phyloP scores from a whole-genome alignment of 1,284 basidiomycete genomes.

The Puccinia polysora region DNA sequence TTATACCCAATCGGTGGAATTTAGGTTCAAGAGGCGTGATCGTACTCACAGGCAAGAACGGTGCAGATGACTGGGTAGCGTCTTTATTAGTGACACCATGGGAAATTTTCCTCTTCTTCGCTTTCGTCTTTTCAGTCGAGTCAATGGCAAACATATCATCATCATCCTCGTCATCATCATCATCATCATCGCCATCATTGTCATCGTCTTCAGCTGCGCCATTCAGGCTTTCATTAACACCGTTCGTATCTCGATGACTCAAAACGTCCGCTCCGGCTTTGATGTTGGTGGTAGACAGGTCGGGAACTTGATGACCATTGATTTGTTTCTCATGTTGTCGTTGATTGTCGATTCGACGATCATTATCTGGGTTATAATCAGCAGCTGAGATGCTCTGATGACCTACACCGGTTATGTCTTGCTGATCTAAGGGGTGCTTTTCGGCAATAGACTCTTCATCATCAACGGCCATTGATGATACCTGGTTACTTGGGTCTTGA shows the following conservation, averaged over 20 bases:
- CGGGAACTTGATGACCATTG: conserved; percentile 36
- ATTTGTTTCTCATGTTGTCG: conserved; percentile 56
- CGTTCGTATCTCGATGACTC: conserved; percentile 57
- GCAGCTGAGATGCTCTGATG: conserved; percentile 66
- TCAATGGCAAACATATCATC: conserved; percentile 83
- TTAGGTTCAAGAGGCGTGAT: not conserved
- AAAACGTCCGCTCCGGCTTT: conserved; percentile 53
- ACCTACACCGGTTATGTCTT: conserved; percentile 27
- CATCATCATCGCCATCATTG: conserved; percentile 60
- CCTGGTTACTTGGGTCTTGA: conserved; percentile 28
- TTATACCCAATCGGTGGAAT: not conserved
- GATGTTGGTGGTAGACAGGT: conserved; percentile 55
- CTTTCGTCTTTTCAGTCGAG: conserved; percentile 55
- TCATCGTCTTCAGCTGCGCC: conserved; percentile 60
- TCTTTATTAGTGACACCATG: conserved; percentile 38
- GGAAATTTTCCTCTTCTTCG: conserved; percentile 61
- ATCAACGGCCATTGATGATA: not conserved
- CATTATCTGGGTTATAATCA: conserved; percentile 83
- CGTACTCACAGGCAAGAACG: conserved; percentile 45
- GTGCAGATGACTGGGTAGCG: conserved; percentile 1
- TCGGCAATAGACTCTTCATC: conserved; percentile 10
- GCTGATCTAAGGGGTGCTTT: conserved; percentile 38
- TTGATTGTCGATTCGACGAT: conserved; percentile 73
- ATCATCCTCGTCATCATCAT: conserved; percentile 66
- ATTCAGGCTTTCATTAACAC: too few relatives aligned